Evolutionary conservation across 495 filamentous ascomycete genomes (phyloP).

Genomic region (Penicillium fimorum): DNA sequence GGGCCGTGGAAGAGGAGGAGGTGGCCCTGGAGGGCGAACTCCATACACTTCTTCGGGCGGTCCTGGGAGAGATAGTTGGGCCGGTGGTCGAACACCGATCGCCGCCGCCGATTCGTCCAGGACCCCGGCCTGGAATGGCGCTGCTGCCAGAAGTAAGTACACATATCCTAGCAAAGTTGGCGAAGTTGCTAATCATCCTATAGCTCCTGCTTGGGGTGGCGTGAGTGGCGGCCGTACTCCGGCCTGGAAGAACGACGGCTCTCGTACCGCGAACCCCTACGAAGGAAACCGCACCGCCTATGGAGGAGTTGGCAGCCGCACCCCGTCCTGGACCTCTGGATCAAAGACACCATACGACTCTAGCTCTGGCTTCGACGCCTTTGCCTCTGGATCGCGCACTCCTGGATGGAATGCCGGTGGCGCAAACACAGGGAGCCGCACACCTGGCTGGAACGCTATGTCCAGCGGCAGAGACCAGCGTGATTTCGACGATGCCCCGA

Average conservation of each 20-base stretch:
- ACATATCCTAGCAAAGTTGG: neutral
- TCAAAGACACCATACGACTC: slow-evolving; percentile 71
- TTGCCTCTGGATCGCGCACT: slow-evolving; percentile 71
- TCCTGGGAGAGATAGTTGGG: slow-evolving; percentile 40
- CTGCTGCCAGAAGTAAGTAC: slow-evolving; percentile 55
- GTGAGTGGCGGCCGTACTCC: slow-evolving; percentile 66
- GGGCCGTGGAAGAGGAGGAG: slow-evolving; percentile 53
- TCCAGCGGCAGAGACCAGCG: slow-evolving; percentile 28
- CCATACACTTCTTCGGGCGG: slow-evolving; percentile 41
- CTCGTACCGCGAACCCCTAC: slow-evolving; percentile 73
- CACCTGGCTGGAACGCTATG: slow-evolving; percentile 47
- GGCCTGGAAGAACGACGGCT: slow-evolving; percentile 71
- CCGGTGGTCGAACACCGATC: slow-evolving; percentile 69
- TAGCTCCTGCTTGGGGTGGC: slow-evolving; percentile 60
- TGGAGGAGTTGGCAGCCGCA: slow-evolving; percentile 54
- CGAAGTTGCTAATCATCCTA: slow-evolving; percentile 14
- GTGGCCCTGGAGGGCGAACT: slow-evolving; percentile 38
- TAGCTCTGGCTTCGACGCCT: slow-evolving; percentile 60
- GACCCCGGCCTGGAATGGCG: slow-evolving; percentile 67
- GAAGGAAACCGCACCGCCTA: slow-evolving; percentile 76
- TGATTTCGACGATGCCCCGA: slow-evolving; percentile 64
- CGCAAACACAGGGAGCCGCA: slow-evolving; percentile 51
- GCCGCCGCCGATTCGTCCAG: slow-evolving; percentile 57
- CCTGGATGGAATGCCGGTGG: slow-evolving; percentile 59
- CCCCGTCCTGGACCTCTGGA: slow-evolving; percentile 58